Evolutionary conservation across 129 eudicot species (phyloP).

Genomic region (Kitagawia praeruptora): DNA sequence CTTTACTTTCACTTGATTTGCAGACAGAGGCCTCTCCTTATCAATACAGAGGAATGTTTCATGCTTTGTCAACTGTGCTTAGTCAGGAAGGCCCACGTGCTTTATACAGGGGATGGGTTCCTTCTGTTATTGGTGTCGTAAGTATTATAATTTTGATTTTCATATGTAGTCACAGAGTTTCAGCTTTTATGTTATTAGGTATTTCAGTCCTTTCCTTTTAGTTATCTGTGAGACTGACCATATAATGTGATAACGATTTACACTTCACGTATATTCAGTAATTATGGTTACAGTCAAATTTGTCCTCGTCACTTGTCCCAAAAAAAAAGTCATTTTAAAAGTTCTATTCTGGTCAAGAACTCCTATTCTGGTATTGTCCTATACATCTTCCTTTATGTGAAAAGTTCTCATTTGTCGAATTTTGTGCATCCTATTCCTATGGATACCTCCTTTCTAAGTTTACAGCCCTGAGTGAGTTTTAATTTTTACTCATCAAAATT

Average conservation of each 20-base stretch:
- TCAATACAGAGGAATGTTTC: slow-evolving; percentile 91
- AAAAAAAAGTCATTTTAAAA: not conserved
- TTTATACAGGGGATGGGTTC: slow-evolving; percentile 96
- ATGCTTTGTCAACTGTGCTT: slow-evolving; percentile 81
- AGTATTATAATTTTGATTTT: slow-evolving; percentile 17
- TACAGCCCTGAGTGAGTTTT: not conserved
- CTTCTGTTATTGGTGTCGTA: slow-evolving; percentile 97
- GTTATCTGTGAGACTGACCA: not conserved
- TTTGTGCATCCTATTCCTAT: not conserved
- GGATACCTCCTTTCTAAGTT: not conserved
- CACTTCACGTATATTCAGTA: too few species aligned
- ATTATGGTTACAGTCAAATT: not conserved
- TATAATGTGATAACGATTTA: not conserved
- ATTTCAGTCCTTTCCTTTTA: not conserved
- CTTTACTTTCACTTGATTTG: slow-evolving; percentile 11
- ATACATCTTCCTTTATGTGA: not conserved
- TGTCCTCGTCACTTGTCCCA: not conserved
- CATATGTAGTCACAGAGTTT: not conserved
- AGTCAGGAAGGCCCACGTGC: slow-evolving; percentile 96
- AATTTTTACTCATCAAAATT: not conserved
- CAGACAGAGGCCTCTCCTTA: slow-evolving; percentile 87
- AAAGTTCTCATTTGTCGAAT: not conserved
- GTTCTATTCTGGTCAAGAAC: not conserved
- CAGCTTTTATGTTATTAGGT: not conserved
- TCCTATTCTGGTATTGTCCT: not conserved